These are phyloP conservation scores for Suillus decipiens DNA, from an alignment of 768 basidiomycete species.

Conservation along the genomic window DNA sequence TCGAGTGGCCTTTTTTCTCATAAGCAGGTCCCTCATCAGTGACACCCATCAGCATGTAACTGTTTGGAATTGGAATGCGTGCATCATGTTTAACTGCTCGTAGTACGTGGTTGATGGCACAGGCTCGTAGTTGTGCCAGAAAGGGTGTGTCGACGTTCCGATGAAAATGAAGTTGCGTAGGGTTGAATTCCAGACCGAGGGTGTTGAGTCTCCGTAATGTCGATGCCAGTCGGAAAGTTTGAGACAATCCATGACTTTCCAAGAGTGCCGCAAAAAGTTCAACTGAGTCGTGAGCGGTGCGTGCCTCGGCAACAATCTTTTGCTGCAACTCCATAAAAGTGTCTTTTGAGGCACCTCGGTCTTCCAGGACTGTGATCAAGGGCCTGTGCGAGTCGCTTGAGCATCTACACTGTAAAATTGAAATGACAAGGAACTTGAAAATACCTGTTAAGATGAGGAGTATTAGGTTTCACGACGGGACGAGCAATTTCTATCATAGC, in stretches of 20 bases:
- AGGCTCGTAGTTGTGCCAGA: slow-evolving; percentile 55
- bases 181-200: slow-evolving; percentile 49
- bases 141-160: slow-evolving; percentile 56
- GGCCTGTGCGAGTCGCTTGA: slow-evolving; percentile 43
- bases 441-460: slow-evolving; percentile 74
- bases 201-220: slow-evolving; percentile 52
- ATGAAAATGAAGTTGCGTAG: slow-evolving; percentile 30
- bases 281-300: slow-evolving; percentile 61
- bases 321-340: slow-evolving; percentile 67
- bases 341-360: slow-evolving; percentile 60
- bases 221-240: slow-evolving; percentile 48
- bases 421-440: not conserved
- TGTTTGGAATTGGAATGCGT: slow-evolving; percentile 68
- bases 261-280: slow-evolving; percentile 50
- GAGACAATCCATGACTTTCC: slow-evolving; percentile 46
- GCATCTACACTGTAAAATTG: not conserved
- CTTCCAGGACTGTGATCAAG: slow-evolving; percentile 78
- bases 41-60: slow-evolving; percentile 74
- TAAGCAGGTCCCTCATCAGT: slow-evolving; percentile 83
- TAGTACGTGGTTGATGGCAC: slow-evolving; percentile 63
- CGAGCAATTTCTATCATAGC: slow-evolving; percentile 77
- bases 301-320: slow-evolving; percentile 52
- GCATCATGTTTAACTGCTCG: slow-evolving; percentile 77
- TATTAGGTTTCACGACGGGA: slow-evolving; percentile 59
- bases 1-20: slow-evolving; percentile 42